Percentiles rank a stretch among this genome's conserved stretches.
These are phyloP conservation scores for Lotus japonicus DNA, from an alignment of 306 rosid genomes.

Conservation along the genomic window DNA sequence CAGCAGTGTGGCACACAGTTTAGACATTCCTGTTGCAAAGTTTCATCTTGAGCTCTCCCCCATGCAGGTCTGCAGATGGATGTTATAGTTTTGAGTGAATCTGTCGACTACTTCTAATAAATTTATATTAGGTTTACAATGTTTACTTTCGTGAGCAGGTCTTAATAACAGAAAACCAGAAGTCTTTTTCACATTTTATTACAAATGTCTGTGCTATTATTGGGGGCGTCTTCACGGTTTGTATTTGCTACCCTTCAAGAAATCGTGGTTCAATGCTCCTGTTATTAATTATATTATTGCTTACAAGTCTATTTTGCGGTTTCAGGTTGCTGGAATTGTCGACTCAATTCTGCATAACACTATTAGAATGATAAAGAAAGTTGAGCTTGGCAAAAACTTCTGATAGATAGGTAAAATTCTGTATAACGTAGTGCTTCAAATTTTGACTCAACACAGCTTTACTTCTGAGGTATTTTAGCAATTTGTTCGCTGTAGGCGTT, in stretches of 20 bases:
- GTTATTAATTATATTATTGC: constrained; percentile 3
- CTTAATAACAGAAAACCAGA: constrained; percentile 64
- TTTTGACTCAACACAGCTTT: constrained; percentile 23
- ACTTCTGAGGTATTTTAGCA: neutral
- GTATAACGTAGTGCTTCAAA: constrained; percentile 23
- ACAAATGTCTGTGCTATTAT: constrained; percentile 92
- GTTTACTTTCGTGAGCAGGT: constrained; percentile 46
- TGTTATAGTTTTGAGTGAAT: constrained; percentile 1
- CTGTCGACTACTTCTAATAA: neutral
- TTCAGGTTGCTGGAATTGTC: constrained; percentile 95
- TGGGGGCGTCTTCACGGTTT: constrained; percentile 97
- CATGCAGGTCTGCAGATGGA: constrained; percentile 67
- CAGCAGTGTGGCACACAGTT: constrained; percentile 71
- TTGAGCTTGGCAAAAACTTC: constrained; percentile 76
- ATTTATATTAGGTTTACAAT: neutral
- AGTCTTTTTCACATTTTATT: constrained; percentile 86
- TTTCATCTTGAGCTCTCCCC: constrained; percentile 97
- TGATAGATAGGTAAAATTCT: constrained; percentile 41
- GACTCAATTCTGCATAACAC: constrained; percentile 86
- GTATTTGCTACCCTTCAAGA: constrained; percentile 28
- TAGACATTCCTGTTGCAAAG: constrained; percentile 67
- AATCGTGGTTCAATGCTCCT: neutral
- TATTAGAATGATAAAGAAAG: constrained; percentile 61
- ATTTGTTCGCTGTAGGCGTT: constrained; percentile 2
- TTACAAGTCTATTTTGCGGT: constrained; percentile 23